phyloP scores from a whole-genome alignment of 2,329 filamentous ascomycete genomes.

The Rhynchosporium agropyri region DNA sequence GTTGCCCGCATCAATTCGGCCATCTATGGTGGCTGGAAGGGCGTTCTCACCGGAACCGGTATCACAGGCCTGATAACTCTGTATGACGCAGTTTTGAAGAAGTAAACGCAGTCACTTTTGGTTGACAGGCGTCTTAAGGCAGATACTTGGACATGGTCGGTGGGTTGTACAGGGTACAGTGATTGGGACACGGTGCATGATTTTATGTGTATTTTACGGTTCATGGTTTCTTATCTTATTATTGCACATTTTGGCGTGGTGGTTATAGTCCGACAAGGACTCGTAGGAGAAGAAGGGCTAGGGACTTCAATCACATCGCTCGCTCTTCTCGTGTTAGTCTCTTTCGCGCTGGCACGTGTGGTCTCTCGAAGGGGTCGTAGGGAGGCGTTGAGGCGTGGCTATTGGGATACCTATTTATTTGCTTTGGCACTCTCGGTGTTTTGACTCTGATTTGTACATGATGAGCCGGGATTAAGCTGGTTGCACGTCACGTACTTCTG shows the following conservation, averaged over 20 bases:
- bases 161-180: constrained; percentile 23
- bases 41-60: constrained; percentile 67
- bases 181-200: constrained; percentile 11
- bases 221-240: constrained; percentile 22
- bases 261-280: constrained; percentile 8
- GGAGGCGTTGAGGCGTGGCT: constrained; percentile 39
- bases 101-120: constrained; percentile 46
- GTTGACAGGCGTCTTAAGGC: background rate
- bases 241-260: constrained; percentile 18
- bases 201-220: constrained; percentile 14
- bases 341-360: constrained; percentile 39
- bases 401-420: constrained; percentile 34
- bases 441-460: constrained; percentile 19
- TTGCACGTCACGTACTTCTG: constrained; percentile 15
- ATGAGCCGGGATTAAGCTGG: background rate
- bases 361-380: constrained; percentile 35
- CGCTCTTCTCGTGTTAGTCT: constrained; percentile 33
- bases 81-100: constrained; percentile 77
- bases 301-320: constrained; percentile 30
- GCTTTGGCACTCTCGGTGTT: constrained; percentile 16
- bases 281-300: constrained; percentile 1
- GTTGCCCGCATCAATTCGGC: constrained; percentile 66
- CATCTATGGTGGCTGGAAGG: constrained; percentile 72
- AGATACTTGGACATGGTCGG: constrained; percentile 9
- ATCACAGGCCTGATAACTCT: constrained; percentile 71